Percentiles rank a stretch among this genome's conserved stretches.
phyloP scores from a whole-genome alignment of 2,329 filamentous ascomycete genomes.

The Neocatenulostroma microsporum region DNA sequence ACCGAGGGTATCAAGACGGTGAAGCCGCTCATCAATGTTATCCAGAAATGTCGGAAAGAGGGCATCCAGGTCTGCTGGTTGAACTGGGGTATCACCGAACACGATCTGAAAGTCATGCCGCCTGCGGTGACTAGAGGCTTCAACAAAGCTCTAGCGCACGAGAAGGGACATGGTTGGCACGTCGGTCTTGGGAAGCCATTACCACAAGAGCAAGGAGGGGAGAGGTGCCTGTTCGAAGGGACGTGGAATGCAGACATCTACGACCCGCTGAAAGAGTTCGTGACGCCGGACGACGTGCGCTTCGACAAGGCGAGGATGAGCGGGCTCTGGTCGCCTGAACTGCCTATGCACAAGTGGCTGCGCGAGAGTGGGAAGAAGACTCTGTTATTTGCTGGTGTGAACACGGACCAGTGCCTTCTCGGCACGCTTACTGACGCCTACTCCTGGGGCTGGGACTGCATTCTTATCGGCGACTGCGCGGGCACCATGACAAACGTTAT shows the following conservation, averaged over 20 bases:
- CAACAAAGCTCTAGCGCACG: slow-evolving; percentile 25
- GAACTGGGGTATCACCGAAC: slow-evolving; percentile 36
- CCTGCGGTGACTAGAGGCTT: slow-evolving; percentile 37
- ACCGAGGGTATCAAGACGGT: slow-evolving; percentile 27
- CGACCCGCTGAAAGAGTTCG: slow-evolving; percentile 31
- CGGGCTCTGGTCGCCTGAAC: slow-evolving; percentile 34
- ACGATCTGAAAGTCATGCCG: slow-evolving; percentile 33
- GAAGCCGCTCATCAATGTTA: slow-evolving; percentile 31
- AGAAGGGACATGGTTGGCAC: slow-evolving; percentile 35
- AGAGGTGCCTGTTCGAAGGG: slow-evolving; percentile 35
- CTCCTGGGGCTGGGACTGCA: slow-evolving; percentile 37
- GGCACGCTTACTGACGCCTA: slow-evolving; percentile 37
- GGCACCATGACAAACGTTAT: slow-evolving; percentile 35
- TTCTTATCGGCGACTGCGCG: slow-evolving; percentile 35
- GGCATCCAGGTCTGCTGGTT: slow-evolving; percentile 36
- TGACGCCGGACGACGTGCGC: slow-evolving; percentile 33
- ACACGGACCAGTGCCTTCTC: slow-evolving; percentile 38
- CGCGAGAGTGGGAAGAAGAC: slow-evolving; percentile 35
- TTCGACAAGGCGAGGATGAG: slow-evolving; percentile 40
- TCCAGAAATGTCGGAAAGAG: slow-evolving; percentile 34
- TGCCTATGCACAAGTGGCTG: slow-evolving; percentile 36
- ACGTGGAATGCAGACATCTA: slow-evolving; percentile 39
- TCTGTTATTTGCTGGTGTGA: slow-evolving; percentile 36
- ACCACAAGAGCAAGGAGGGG: slow-evolving; percentile 30
- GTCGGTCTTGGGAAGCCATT: slow-evolving; percentile 33